phyloP scores from a whole-genome alignment of 345 rosid species.

The Citrus mangshanensis region DNA sequence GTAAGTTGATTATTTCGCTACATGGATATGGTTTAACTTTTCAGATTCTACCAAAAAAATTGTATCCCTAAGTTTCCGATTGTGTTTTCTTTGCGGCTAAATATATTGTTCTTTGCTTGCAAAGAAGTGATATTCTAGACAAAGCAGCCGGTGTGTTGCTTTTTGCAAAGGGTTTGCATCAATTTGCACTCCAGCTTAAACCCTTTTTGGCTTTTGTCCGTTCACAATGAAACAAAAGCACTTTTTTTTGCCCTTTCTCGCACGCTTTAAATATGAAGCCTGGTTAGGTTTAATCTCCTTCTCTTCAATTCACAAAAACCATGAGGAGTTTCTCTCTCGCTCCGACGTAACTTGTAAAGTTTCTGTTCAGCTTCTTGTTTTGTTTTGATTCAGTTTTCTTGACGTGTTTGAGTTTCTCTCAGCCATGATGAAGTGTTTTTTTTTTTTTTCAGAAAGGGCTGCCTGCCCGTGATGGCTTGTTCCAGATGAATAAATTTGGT shows the following conservation, averaged over 20 bases:
- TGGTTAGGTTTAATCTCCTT: neutral
- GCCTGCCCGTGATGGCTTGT: neutral
- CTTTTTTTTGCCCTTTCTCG: neutral
- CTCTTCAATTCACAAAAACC: neutral
- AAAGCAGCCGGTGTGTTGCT: neutral
- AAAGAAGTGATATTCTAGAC: conserved; percentile 18
- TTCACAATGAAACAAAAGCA: neutral
- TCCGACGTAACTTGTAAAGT: neutral
- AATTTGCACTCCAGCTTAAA: neutral
- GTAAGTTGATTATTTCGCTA: neutral
- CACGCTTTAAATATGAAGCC: neutral
- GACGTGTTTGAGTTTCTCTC: conserved; percentile 12
- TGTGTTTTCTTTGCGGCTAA: too few species aligned
- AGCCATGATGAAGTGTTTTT: neutral
- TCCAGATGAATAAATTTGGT: conserved; percentile 12
- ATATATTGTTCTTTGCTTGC: conserved; percentile 32
- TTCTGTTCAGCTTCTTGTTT: neutral
- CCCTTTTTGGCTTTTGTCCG: neutral
- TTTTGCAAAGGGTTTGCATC: conserved; percentile 14
- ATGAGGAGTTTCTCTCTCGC: too few species aligned
- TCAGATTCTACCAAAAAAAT: neutral
- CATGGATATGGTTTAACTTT: neutral
- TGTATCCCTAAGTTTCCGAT: neutral
- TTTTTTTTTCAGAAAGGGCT: neutral
- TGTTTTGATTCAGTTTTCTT: neutral